A percentile compares a stretch with the other conserved stretches of the same genome.
These are phyloP conservation scores for Penicillium canescens DNA, from an alignment of 495 filamentous ascomycete genomes.

Conservation along the genomic window DNA sequence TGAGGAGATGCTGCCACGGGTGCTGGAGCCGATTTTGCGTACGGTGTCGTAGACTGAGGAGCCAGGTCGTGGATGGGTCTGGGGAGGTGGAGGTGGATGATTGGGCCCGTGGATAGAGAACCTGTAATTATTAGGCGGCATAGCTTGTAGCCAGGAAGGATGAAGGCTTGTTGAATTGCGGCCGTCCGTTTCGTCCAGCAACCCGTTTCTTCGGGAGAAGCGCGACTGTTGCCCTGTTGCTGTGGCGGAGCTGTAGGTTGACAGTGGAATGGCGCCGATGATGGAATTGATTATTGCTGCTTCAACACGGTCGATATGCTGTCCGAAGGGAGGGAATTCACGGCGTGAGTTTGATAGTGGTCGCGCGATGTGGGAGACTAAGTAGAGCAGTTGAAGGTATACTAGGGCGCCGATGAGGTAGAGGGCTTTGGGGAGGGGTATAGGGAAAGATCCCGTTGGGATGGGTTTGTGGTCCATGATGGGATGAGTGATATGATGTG, in stretches of 20 bases:
- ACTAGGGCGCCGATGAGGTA: conserved; percentile 12
- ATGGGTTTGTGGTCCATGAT: conserved; percentile 1
- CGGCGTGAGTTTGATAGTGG: conserved; percentile 9
- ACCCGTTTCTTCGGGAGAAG: neutral
- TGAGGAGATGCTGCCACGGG: neutral
- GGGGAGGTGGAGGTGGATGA: neutral
- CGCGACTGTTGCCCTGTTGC: conserved; percentile 6
- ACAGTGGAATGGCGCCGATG: conserved; percentile 11
- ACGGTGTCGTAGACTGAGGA: conserved; percentile 10
- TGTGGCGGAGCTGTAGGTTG: conserved; percentile 16
- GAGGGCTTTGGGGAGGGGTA: conserved; percentile 12
- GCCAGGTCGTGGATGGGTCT: neutral
- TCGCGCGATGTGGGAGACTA: conserved; percentile 14
- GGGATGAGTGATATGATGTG: neutral
- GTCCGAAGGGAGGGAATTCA: conserved; percentile 16
- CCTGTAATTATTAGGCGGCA: neutral
- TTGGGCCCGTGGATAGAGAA: too few species aligned
- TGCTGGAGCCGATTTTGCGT: neutral
- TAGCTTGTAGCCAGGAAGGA: neutral
- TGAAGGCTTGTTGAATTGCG: neutral
- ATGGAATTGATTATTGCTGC: conserved; percentile 11
- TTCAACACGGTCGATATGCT: conserved; percentile 12
- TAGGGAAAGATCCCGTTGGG: conserved; percentile 11
- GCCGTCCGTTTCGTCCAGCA: neutral
- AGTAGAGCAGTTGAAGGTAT: conserved; percentile 25